Evolutionary conservation across 2,329 filamentous ascomycete genomes (phyloP).

Genomic region (Verticillium nonalfalfae): DNA sequence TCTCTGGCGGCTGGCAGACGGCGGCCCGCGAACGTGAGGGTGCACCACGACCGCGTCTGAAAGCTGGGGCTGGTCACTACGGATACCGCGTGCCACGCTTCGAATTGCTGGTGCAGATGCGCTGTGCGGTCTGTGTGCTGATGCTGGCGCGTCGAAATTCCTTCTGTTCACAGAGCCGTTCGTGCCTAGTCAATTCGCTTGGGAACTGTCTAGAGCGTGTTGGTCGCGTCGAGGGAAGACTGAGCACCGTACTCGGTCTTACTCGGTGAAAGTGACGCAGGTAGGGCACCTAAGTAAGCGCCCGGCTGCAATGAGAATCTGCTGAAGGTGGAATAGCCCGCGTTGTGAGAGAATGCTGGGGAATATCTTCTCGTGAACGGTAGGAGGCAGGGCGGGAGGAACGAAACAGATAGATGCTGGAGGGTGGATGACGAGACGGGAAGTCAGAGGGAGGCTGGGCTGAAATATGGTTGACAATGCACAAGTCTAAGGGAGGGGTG

Average conservation of each 20-base stretch:
- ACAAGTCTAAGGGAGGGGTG: constrained; percentile 1
- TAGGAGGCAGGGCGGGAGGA: neutral
- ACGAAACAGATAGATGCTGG: neutral
- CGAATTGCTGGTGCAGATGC: neutral
- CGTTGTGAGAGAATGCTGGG: neutral
- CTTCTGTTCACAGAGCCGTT: no score
- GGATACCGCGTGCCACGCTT: constrained; percentile 3
- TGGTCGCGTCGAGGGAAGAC: neutral
- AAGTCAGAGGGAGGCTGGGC: neutral
- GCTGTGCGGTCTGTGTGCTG: neutral
- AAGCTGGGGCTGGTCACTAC: constrained; percentile 1
- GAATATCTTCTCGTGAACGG: neutral
- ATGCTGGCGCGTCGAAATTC: neutral
- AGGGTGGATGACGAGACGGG: neutral
- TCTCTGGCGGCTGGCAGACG: neutral
- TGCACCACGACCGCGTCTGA: neutral
- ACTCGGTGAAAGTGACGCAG: neutral
- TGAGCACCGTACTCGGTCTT: neutral
- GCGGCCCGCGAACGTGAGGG: neutral
- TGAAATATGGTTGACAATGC: neutral
- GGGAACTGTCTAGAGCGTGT: neutral
- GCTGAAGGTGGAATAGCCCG: neutral
- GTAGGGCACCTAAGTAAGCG: neutral
- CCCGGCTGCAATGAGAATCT: no score
- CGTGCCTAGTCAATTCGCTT: no score